Conservation (phyloP, 2,329 filamentous ascomycete genomes). For the Ophiostoma perfectum region DNA sequence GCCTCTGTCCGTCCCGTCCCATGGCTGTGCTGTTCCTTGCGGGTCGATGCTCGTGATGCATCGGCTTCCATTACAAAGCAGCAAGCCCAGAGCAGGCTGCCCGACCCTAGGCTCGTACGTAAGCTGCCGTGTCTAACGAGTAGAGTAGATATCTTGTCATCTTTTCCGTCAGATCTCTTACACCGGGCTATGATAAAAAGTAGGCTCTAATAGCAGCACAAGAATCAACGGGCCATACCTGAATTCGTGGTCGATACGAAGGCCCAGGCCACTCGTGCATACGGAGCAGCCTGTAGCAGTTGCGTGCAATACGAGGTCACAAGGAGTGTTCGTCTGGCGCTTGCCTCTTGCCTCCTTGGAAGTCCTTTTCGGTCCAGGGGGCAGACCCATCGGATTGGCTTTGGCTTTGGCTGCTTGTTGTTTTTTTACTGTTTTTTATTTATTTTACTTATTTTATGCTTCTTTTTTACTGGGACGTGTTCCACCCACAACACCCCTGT, state of each 20-base stretch:
- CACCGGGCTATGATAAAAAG: no score
- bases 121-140: no score
- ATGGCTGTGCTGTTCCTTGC: background rate
- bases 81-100: background rate
- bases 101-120: background rate
- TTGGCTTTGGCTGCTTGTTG: background rate
- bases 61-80: background rate
- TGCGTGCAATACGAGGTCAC: background rate
- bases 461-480: background rate
- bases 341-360: background rate
- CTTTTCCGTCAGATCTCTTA: no score
- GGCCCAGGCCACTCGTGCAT: no score
- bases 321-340: background rate
- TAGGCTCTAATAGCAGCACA: no score
- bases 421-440: background rate
- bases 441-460: background rate
- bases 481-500: conserved; percentile 10
- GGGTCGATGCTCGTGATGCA: background rate
- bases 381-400: background rate
- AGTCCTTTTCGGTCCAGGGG: background rate
- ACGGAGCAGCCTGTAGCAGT: background rate
- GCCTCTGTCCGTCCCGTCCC: conserved; percentile 1
- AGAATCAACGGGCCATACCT: no score
- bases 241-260: no score
- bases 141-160: no score